Evolutionary conservation across 805 yeast species (phyloP).

Genomic region (Priceomyces fermenticarens): DNA sequence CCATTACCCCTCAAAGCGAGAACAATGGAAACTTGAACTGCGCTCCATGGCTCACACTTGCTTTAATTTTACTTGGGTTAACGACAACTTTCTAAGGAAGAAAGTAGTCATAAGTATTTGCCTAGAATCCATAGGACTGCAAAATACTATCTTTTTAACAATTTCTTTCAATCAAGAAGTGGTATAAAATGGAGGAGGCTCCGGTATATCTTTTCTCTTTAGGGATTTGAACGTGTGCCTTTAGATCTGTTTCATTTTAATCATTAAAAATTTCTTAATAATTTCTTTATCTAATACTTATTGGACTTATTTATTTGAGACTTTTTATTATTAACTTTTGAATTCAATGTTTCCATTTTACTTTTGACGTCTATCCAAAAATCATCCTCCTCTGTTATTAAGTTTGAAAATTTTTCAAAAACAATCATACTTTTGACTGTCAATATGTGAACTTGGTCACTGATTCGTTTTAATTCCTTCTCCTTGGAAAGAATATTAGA

Average conservation of each 20-base stretch:
- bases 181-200: too few relatives aligned
- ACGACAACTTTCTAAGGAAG: neutral
- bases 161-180: too few relatives aligned
- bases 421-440: constrained; percentile 28
- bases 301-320: neutral
- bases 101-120: too few relatives aligned
- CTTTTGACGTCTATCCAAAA: constrained; percentile 26
- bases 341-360: constrained; percentile 8
- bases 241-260: too few relatives aligned
- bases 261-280: too few relatives aligned
- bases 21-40: neutral
- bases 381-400: constrained; percentile 20
- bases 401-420: constrained; percentile 21
- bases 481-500: constrained; percentile 6
- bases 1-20: neutral
- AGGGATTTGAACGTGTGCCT: too few relatives aligned
- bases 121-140: too few relatives aligned
- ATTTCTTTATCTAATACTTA: too few relatives aligned
- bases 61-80: neutral
- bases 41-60: neutral
- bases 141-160: too few relatives aligned
- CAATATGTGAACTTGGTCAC: constrained; percentile 17
- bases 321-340: constrained; percentile 3
- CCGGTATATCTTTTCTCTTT: too few relatives aligned
- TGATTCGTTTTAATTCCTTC: constrained; percentile 12